Conservation (phyloP, 2,329 filamentous ascomycete species). For the Pseudodiploospora longispora region DNA sequence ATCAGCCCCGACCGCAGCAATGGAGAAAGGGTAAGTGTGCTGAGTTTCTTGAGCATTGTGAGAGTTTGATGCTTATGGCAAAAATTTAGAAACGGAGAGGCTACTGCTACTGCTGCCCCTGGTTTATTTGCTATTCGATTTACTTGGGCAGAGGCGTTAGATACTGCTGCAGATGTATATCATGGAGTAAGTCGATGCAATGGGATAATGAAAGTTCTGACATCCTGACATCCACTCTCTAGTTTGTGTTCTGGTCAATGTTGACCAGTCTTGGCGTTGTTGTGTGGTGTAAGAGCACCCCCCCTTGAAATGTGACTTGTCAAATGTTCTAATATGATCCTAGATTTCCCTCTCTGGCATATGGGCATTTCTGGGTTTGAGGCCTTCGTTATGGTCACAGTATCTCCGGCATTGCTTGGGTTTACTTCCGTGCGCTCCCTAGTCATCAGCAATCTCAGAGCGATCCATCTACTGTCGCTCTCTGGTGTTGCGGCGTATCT, state of each 20-base stretch:
- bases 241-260: conserved; percentile 95
- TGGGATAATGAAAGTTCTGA: neutral
- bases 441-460: conserved; percentile 59
- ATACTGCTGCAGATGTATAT: conserved; percentile 82
- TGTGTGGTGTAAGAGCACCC: conserved; percentile 73
- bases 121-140: conserved; percentile 65
- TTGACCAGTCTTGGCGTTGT: conserved; percentile 81
- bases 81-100: conserved; percentile 60
- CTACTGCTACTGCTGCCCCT: conserved; percentile 36
- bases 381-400: conserved; percentile 73
- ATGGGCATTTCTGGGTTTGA: conserved; percentile 99
- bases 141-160: conserved; percentile 64
- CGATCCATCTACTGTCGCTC: conserved; percentile 70
- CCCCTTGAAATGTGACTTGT: neutral
- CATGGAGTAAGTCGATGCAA: conserved; percentile 59
- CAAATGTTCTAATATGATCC: conserved; percentile 11
- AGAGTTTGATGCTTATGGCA: conserved; percentile 11
- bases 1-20: conserved; percentile 38
- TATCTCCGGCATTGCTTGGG: conserved; percentile 72
- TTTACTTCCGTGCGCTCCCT: conserved; percentile 61
- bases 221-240: neutral
- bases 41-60: neutral
- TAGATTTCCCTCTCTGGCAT: conserved; percentile 93
- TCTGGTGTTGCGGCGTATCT: conserved; percentile 73
- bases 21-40: conserved; percentile 66